phyloP scores from a whole-genome alignment of 495 filamentous ascomycete species.

The Pyrenula aspistea region DNA sequence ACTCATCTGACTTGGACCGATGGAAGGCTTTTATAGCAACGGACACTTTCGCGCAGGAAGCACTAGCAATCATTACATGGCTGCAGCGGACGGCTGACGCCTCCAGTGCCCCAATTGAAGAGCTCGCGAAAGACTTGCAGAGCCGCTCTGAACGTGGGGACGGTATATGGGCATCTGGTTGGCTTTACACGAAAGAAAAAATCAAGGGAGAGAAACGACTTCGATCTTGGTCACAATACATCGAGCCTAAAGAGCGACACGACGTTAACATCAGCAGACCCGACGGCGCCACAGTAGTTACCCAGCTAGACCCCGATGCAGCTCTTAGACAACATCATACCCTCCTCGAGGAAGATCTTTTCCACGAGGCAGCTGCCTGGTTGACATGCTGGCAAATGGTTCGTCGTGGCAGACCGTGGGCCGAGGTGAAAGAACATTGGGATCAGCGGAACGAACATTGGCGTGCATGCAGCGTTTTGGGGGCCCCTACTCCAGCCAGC shows the following conservation, averaged over 20 bases:
- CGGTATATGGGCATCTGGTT: slow-evolving; percentile 67
- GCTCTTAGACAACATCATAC: slow-evolving; percentile 59
- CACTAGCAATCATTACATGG: slow-evolving; percentile 70
- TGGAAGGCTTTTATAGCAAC: slow-evolving; percentile 54
- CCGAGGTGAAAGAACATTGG: slow-evolving; percentile 70
- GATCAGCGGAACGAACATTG: slow-evolving; percentile 67
- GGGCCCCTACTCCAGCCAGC: slow-evolving; percentile 15
- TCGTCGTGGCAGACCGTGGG: slow-evolving; percentile 59
- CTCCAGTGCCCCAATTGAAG: slow-evolving; percentile 56
- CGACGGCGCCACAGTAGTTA: slow-evolving; percentile 54
- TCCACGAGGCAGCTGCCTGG: slow-evolving; percentile 80
- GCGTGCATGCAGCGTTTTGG: slow-evolving; percentile 52
- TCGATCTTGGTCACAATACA: slow-evolving; percentile 46
- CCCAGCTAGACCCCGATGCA: slow-evolving; percentile 92
- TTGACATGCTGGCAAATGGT: slow-evolving; percentile 81
- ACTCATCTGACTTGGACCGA: slow-evolving; percentile 48
- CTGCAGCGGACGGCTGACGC: slow-evolving; percentile 58
- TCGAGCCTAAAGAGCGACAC: slow-evolving; percentile 38
- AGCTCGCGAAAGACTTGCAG: slow-evolving; percentile 58
- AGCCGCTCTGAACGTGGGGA: slow-evolving; percentile 46
- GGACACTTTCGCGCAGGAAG: slow-evolving; percentile 59
- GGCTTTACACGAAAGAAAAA: slow-evolving; percentile 79
- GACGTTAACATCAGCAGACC: slow-evolving; percentile 42
- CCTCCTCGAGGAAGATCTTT: slow-evolving; percentile 69
- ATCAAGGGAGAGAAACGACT: slow-evolving; percentile 85